Percentiles rank a stretch among this genome's conserved stretches.
Evolutionary conservation across 2,329 filamentous ascomycete genomes (phyloP).

Genomic region (Cladobotryum protrusum): DNA sequence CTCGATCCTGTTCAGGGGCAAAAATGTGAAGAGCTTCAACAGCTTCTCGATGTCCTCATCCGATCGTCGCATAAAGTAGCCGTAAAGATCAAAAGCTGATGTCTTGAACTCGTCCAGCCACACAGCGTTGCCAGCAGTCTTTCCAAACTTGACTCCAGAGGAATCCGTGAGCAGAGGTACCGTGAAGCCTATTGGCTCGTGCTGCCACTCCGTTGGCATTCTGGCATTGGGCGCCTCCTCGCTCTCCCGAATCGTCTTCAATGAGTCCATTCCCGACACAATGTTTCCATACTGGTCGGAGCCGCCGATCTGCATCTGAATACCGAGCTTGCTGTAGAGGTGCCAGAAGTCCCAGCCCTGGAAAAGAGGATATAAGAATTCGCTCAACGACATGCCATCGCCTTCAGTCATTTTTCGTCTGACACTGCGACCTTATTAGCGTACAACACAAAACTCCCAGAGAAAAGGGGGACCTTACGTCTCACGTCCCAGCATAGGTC

Average conservation of each 20-base stretch:
- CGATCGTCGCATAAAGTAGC: constrained; percentile 78
- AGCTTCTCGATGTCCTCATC: constrained; percentile 78
- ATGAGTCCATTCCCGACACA: constrained; percentile 75
- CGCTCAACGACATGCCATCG: constrained; percentile 88
- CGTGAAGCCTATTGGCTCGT: constrained; percentile 76
- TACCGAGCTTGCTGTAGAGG: constrained; percentile 59
- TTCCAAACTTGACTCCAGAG: constrained; percentile 86
- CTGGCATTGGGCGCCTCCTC: constrained; percentile 40
- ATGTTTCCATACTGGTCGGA: constrained; percentile 98
- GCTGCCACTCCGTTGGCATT: constrained; percentile 36
- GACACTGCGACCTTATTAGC: constrained; percentile 41
- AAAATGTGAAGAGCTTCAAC: constrained; percentile 84
- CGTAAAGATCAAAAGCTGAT: constrained; percentile 76
- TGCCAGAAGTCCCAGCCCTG: constrained; percentile 98
- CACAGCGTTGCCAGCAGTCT: constrained; percentile 86
- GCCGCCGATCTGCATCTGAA: constrained; percentile 87
- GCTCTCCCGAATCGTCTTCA: constrained; percentile 64
- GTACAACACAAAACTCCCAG: neutral
- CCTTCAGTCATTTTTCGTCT: constrained; percentile 78
- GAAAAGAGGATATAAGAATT: constrained; percentile 88
- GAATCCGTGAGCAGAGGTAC: constrained; percentile 83
- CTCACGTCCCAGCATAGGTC: constrained; percentile 81
- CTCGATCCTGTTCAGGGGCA: constrained; percentile 64
- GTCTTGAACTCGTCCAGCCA: constrained; percentile 86
- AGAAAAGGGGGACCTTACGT: constrained; percentile 52